These are phyloP conservation scores for Penicillium sp. DNA, from an alignment of 2,329 filamentous ascomycete genomes.

Conservation along the genomic window DNA sequence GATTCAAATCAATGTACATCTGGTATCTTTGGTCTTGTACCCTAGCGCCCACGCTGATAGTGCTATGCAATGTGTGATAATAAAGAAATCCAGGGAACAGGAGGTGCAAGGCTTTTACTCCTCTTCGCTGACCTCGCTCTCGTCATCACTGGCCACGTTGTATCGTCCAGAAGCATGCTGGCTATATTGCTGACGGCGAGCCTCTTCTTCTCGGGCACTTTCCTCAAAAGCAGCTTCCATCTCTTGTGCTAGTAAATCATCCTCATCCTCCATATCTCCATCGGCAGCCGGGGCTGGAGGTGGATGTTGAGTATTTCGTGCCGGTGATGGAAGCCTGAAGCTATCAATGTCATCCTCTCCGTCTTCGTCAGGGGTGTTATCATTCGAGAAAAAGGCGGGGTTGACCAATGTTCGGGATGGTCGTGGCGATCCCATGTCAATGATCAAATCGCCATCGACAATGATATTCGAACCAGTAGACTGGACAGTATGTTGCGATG, in stretches of 20 bases:
- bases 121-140: slow-evolving; percentile 68
- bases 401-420: slow-evolving; percentile 42
- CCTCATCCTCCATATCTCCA: slow-evolving; percentile 41
- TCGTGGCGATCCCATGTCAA: slow-evolving; percentile 50
- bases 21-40: slow-evolving; percentile 15
- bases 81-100: not conserved
- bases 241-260: slow-evolving; percentile 58
- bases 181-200: slow-evolving; percentile 35
- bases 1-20: not conserved
- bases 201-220: slow-evolving; percentile 43
- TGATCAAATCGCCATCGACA: slow-evolving; percentile 48
- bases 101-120: slow-evolving; percentile 45
- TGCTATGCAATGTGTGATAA: slow-evolving; percentile 7
- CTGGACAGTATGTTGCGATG: slow-evolving; percentile 31
- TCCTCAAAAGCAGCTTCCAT: slow-evolving; percentile 56
- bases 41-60: slow-evolving; percentile 18
- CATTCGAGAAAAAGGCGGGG: slow-evolving; percentile 44
- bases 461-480: slow-evolving; percentile 47
- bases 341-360: slow-evolving; percentile 14
- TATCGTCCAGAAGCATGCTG: slow-evolving; percentile 31
- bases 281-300: slow-evolving; percentile 17
- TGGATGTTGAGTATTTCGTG: slow-evolving; percentile 20
- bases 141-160: slow-evolving; percentile 48
- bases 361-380: slow-evolving; percentile 41
- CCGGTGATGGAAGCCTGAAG: slow-evolving; percentile 36